Evolutionary conservation across 331 rosid species (phyloP), one percentile per base, ranked within the genome.

Genomic region (Arachis monticola): DNA sequence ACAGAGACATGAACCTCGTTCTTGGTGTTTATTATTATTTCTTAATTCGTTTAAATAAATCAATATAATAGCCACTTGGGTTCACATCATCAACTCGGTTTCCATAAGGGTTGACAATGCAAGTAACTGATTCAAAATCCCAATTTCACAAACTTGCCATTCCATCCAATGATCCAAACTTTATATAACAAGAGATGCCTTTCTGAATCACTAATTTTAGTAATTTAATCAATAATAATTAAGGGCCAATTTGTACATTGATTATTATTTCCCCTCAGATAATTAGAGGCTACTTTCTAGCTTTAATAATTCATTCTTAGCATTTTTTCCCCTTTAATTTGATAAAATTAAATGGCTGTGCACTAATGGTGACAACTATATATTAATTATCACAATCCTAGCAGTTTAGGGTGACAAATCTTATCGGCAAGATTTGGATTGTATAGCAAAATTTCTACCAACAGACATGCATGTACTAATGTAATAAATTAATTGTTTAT

Each of bases 381-480:
- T 22, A 27, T 27, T 27, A 27, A 38, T 11, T 40, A 62, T 46
- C 52, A 79, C 27, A 73, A 74, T 58, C 69, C 55, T 22, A 40
- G 55, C 63, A 52, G 56, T 81, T 82, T 31, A 30, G 72, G 57
- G 69, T 72, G 80, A 78, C 82, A 75, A 13, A 85, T 82, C 83
- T 79, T 73, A 77, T 74, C 77, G 62, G 57, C 53, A 40, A 70
- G 74, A 53, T 73, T 64, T 77, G 83, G 79, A 63, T 35, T 52
- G 30, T 58, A 27, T 58, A 60, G 55, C 61, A 72, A 60, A 66
- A 79, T 38, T 79, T 68, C 63, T 72, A 69, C 81, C 84, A 75
- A 68, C 77, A 82, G 72, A 77, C 83, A 83, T 73, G 67, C 82
- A 10, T 72, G 68, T 74, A 65, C 84, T 27, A 72, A 41, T 13